These are phyloP conservation scores for Apiospora pterosperma DNA, from an alignment of 2,329 filamentous ascomycete genomes.

Conservation along the genomic window DNA sequence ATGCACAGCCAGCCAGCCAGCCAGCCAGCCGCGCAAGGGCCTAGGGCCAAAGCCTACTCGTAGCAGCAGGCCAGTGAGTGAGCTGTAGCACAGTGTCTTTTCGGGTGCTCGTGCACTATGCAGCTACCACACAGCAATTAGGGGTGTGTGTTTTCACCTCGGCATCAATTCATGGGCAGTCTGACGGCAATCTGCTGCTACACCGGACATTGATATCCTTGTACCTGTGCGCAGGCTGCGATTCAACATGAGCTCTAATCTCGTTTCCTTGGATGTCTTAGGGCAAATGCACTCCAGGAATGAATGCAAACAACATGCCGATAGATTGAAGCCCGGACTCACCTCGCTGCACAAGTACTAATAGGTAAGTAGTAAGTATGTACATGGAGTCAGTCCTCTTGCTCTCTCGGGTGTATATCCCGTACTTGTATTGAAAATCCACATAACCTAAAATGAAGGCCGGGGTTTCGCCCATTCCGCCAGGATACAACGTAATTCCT, in stretches of 20 bases:
- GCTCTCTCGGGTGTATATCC: not conserved
- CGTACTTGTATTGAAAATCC: not conserved
- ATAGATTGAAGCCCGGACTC: not conserved
- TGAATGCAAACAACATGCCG: not conserved
- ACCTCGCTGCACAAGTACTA: not conserved
- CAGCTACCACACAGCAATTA: no score
- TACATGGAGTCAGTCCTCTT: not conserved
- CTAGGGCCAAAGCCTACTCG: not conserved
- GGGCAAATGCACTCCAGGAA: not conserved
- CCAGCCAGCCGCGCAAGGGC: not conserved
- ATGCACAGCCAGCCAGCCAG: not conserved
- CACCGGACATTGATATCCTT: not conserved
- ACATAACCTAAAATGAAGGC: slow-evolving; percentile 2
- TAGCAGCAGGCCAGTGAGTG: not conserved
- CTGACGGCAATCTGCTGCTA: not conserved
- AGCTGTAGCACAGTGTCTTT: not conserved
- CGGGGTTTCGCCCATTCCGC: slow-evolving; percentile 1
- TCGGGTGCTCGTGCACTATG: not conserved
- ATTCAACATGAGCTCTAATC: not conserved
- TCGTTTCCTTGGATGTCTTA: not conserved
- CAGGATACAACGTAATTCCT: not conserved
- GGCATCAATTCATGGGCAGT: not conserved
- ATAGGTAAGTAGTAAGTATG: no score
- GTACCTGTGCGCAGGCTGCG: not conserved
- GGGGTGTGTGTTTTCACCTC: not conserved